A percentile compares a stretch with the other conserved stretches of the same genome.
Evolutionary conservation across 768 basidiomycete genomes (phyloP).

Genomic region (Russula brevipes): DNA sequence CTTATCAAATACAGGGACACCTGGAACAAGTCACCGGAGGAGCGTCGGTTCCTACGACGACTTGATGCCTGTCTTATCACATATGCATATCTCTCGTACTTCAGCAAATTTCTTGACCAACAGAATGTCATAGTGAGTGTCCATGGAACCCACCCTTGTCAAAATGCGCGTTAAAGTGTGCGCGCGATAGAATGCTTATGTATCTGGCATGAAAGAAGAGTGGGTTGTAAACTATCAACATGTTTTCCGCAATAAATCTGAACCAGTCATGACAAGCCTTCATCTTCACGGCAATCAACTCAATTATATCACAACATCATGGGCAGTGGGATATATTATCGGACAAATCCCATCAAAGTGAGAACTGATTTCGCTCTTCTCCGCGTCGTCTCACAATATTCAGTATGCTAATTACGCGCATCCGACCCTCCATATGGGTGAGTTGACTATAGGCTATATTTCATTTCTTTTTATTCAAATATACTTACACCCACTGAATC

Average conservation of each 20-base stretch:
- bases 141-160: background rate
- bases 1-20: constrained; percentile 31
- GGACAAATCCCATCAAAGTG: constrained; percentile 14
- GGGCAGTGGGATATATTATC: background rate
- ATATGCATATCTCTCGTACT: constrained; percentile 37
- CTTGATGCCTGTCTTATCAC: constrained; percentile 37
- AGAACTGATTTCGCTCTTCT: background rate
- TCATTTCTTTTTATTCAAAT: background rate
- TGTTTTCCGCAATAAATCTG: background rate
- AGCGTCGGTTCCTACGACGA: constrained; percentile 33
- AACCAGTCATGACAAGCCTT: background rate
- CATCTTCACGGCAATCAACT: constrained; percentile 15
- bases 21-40: constrained; percentile 37
- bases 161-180: background rate
- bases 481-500: constrained; percentile 11
- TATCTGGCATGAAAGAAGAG: constrained; percentile 40
- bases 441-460: background rate
- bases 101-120: constrained; percentile 39
- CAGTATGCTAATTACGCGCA: constrained; percentile 35
- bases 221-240: constrained; percentile 8
- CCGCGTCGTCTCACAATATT: background rate
- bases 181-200: constrained; percentile 35
- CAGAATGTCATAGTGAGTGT: constrained; percentile 36
- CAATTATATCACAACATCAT: background rate
- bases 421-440: constrained; percentile 30